Evolutionary conservation across 2,329 filamentous ascomycete genomes (phyloP).

Genomic region (Aphanoascus verrucosus): DNA sequence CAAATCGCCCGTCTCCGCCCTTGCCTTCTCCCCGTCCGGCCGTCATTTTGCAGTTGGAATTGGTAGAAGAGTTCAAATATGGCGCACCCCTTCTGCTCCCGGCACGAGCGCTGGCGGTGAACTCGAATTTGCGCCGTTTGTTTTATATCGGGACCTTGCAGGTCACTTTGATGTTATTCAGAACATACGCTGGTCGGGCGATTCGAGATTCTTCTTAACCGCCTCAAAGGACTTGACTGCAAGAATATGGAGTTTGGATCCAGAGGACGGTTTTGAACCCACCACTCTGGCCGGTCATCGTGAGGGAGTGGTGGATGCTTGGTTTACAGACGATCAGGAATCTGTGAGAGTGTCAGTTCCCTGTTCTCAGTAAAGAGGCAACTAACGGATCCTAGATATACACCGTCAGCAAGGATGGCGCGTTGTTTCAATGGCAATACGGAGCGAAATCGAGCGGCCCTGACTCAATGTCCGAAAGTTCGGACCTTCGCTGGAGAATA

Average conservation of each 20-base stretch:
- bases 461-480: conserved; percentile 50
- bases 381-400: conserved; percentile 50
- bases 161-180: conserved; percentile 82
- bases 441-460: conserved; percentile 51
- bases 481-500: conserved; percentile 78
- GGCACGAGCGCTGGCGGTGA: conserved; percentile 68
- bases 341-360: conserved; percentile 35
- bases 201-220: conserved; percentile 90
- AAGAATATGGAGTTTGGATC: conserved; percentile 85
- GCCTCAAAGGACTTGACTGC: conserved; percentile 86
- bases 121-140: conserved; percentile 89
- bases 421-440: conserved; percentile 89
- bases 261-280: conserved; percentile 76
- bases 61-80: conserved; percentile 81
- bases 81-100: conserved; percentile 87
- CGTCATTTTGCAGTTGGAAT: conserved; percentile 82
- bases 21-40: conserved; percentile 85
- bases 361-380: not conserved
- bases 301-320: conserved; percentile 84
- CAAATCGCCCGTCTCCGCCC: conserved; percentile 65
- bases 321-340: conserved; percentile 91
- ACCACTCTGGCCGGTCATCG: conserved; percentile 86
- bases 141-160: conserved; percentile 72
- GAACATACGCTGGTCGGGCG: conserved; percentile 87
- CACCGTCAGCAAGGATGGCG: conserved; percentile 94